Base-by-base conservation (phyloP, 1,284 basidiomycete genomes). In the Moniliella sp. region DNA sequence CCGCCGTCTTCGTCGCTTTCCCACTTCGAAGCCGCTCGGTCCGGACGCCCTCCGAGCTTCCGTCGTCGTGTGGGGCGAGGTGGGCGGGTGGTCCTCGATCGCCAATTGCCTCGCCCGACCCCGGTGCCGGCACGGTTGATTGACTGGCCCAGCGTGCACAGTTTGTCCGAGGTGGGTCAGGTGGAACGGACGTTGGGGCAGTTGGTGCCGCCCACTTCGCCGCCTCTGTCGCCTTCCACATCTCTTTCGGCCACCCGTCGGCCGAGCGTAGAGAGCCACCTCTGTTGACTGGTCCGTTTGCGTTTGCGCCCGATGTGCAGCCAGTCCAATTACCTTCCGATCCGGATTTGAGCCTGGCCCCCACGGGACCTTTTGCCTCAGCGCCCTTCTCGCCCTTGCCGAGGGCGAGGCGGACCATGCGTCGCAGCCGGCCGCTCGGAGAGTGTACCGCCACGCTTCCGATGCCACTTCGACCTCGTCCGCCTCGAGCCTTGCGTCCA, bases 1-100 rank as follows among this genome's bases (percentile, higher is more conserved):
- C n/a, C 21, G n/a, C 21, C 21, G n/a, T 23, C 8, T 7, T n/a
- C 21, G 21, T 7, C n/a, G 7, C 21, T 23, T 23, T n/a, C 7
- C 8, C 21, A 7, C n/a, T 23, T 7, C 21, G n/a, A 23, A n/a
- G 21, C 21, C 21, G 8, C 21, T 7, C 21, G 21, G 8, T 23
- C 21, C 8, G 21, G 21, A 7, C 7, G 21, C 7, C 21, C 30
- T 27, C 15, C 26, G 43, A 32, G 18, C 31, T 58, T 58, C 39
- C 53, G 56, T 5, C 38, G 54, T 13, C 48, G 56, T 15, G 33
- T 57, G 5, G 56, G 54, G 18, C 45, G 56, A 21, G 56, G 56
- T 16, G 56, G 56, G 9, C 46, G 56, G n/a, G 40, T 57, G 27
- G 46, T 50, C 27, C 36, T 58, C 34, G 56, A 58, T 31, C 45